Percentiles rank a stretch among this genome's conserved stretches.
These are phyloP conservation scores for Aspergillus diversus DNA, from an alignment of 495 filamentous ascomycete genomes.

Conservation along the genomic window DNA sequence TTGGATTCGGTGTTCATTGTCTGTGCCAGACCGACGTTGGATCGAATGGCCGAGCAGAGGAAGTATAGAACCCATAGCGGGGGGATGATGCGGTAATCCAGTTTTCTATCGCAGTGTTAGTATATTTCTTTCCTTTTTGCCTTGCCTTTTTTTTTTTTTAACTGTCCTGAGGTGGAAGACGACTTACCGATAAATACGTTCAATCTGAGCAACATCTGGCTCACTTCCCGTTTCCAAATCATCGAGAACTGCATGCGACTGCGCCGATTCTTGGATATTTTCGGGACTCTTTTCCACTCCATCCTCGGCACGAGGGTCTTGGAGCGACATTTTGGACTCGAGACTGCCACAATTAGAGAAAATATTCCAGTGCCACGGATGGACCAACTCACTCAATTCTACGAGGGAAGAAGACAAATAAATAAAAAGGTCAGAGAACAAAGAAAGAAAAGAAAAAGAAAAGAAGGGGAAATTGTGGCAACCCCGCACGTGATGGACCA, in stretches of 20 bases:
- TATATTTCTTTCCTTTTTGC: too few relatives aligned
- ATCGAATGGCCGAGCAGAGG: conserved; percentile 86
- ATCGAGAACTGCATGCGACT: conserved; percentile 24
- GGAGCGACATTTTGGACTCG: conserved; percentile 19
- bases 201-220: conserved; percentile 39
- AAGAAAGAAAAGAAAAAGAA: neutral
- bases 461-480: neutral
- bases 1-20: conserved; percentile 76
- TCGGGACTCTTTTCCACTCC: conserved; percentile 29
- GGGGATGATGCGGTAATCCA: conserved; percentile 84
- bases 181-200: conserved; percentile 47
- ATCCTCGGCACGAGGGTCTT: conserved; percentile 9
- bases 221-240: conserved; percentile 34
- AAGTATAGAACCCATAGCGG: conserved; percentile 96
- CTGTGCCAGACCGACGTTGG: conserved; percentile 87
- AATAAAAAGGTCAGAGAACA: neutral
- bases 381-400: neutral
- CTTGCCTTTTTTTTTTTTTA: too few relatives aligned
- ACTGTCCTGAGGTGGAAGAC: too few relatives aligned
- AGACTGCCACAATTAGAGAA: neutral
- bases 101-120: too few relatives aligned
- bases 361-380: neutral
- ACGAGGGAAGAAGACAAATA: neutral
- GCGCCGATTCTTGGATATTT: conserved; percentile 31
- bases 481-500: conserved; percentile 1